These are phyloP conservation scores for Colletotrichum brevisporum DNA, from an alignment of 2,329 filamentous ascomycete genomes.

Conservation along the genomic window DNA sequence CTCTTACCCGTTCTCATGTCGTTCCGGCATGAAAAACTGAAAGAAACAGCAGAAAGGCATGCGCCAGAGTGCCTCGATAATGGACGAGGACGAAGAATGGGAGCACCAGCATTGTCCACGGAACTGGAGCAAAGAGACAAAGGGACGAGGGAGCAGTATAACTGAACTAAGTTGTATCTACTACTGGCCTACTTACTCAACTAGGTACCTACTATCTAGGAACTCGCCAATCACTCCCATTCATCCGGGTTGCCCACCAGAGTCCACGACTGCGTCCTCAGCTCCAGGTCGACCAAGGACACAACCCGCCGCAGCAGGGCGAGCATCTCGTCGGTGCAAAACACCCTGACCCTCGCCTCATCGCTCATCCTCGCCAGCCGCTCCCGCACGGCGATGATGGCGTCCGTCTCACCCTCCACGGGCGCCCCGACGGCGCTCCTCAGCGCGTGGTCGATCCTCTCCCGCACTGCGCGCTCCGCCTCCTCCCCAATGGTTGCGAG, in stretches of 20 bases:
- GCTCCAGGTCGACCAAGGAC: not conserved
- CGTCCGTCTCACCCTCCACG: conserved; percentile 4
- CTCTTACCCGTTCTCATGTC: too few species aligned
- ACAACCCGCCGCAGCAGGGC: conserved; percentile 6
- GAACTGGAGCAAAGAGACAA: too few species aligned
- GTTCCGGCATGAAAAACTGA: too few species aligned
- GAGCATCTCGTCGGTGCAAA: conserved; percentile 35
- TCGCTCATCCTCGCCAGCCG: conserved; percentile 24
- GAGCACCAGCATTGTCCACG: too few species aligned
- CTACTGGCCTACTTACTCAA: not conserved
- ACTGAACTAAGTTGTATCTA: too few species aligned
- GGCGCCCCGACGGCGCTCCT: not conserved
- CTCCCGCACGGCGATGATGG: conserved; percentile 16
- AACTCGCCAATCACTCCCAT: not conserved
- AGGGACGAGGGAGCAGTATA: too few species aligned
- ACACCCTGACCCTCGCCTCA: conserved; percentile 11
- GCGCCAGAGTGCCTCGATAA: too few species aligned
- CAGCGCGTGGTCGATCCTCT: conserved; percentile 2
- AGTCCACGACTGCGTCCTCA: conserved; percentile 11
- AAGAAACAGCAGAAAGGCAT: too few species aligned
- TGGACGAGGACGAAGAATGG: too few species aligned
- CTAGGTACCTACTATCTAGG: not conserved
- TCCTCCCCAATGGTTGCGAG: conserved; percentile 1
- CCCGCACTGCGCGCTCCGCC: not conserved
- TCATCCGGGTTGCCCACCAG: conserved; percentile 1